Evolutionary conservation across 1,284 basidiomycete species (phyloP), one percentile per base, ranked within the genome.

Genomic region (Apiotrichum sp.): DNA sequence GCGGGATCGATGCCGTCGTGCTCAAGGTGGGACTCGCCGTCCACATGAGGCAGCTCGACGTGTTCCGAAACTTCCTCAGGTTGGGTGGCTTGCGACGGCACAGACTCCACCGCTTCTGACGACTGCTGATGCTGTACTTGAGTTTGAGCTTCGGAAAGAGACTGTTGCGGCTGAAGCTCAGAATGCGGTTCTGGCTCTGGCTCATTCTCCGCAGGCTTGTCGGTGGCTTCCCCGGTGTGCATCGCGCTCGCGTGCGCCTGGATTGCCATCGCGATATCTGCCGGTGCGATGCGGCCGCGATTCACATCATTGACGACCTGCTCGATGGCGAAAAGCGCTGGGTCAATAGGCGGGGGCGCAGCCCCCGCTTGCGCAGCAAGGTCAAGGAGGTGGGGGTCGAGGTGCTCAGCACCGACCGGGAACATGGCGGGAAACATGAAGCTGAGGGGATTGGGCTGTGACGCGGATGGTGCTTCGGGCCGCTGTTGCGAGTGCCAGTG

Each of bases 1-100:
- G 71, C 69, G 9, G 72, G 72, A 57, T 74, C 72, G 42, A 72
- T 69, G n/a, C 67, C 70, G 29, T 67, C 70, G 45, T 62, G 60
- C 33, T 68, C 69, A 32, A 65, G 41, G 43, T 16, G 38, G 3
- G 45, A 9, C 11, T 53, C 52, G 29, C 32, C 29, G 7, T 47
- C 46, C 2, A 41, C 32, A 11, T 49, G 38, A 13, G 11, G 29
- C 31, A 47, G 4, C 7, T 52, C 43, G 36, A 40, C 42, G 16
- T 46, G 35, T 16, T 22, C 41, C 2, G n/a, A 31, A 4, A 52
- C 51, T 0, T 44, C 43, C 29, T 50, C 49, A 11, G 14, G 31
- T 22, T 22, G 22, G 22, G 22, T 22, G 22, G 22, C 22, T 22
- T 22, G 22, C 22, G 22, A 22, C 22, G 22, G 22, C 22, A 22